These are phyloP conservation scores for Physcomitrium patens DNA, from an alignment of 225 moss, liverwort and hornwort genomes.

Conservation along the genomic window DNA sequence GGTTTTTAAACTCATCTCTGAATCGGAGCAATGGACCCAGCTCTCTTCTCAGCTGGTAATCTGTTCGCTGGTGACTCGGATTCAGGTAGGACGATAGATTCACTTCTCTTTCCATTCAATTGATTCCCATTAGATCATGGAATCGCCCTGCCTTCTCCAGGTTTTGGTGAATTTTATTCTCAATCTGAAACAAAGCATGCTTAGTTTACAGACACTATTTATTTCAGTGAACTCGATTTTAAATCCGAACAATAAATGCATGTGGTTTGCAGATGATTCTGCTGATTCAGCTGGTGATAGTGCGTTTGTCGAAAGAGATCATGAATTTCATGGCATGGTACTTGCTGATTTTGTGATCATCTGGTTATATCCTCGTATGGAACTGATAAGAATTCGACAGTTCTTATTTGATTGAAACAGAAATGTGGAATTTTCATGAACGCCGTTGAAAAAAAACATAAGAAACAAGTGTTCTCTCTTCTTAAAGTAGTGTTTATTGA, in stretches of 20 bases:
- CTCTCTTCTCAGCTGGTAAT: conserved; percentile 64
- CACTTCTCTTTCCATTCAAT: conserved; percentile 1
- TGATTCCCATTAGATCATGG: conserved; percentile 1
- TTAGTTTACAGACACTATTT: background rate
- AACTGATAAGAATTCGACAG: background rate
- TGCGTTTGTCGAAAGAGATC: conserved; percentile 61
- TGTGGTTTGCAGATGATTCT: conserved; percentile 50
- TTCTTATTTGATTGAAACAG: conserved; percentile 3
- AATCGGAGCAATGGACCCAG: conserved; percentile 52
- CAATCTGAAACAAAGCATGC: background rate
- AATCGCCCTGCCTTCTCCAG: background rate
- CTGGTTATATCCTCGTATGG: conserved; percentile 12
- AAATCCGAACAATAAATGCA: conserved; percentile 11
- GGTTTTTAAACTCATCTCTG: conserved; percentile 4
- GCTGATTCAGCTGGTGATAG: conserved; percentile 41
- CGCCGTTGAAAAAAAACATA: conserved; percentile 1
- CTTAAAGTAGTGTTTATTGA: conserved; percentile 3
- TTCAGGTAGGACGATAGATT: conserved; percentile 44
- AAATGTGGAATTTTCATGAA: background rate
- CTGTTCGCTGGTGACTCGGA: conserved; percentile 49
- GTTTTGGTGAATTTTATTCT: too few species aligned
- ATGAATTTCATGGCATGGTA: conserved; percentile 70
- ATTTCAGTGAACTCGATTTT: conserved; percentile 14
- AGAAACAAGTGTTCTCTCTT: background rate
- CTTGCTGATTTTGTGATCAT: conserved; percentile 5